Evolutionary conservation across 352 stramenopile species (phyloP).

Genomic region (Globisporangium barbulae): DNA sequence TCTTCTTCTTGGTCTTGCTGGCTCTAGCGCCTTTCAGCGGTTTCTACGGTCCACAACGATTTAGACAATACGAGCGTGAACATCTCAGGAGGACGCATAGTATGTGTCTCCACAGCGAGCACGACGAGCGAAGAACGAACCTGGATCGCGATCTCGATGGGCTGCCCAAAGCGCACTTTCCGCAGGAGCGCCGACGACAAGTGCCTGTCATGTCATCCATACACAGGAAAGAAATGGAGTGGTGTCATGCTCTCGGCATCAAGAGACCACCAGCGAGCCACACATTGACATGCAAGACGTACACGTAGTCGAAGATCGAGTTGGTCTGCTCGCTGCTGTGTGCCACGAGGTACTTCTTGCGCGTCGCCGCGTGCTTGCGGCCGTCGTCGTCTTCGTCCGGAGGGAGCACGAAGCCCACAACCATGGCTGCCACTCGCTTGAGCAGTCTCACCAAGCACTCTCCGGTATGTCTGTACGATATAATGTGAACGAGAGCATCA

Average conservation of each 20-base stretch:
- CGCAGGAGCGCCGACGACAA: conserved; percentile 48
- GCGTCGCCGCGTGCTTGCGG: background rate
- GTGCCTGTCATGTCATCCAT: conserved; percentile 21
- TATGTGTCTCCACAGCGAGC: background rate
- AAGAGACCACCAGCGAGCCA: too few species aligned
- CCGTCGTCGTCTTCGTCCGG: conserved; percentile 6
- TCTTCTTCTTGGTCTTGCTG: background rate
- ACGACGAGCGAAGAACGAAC: conserved; percentile 12
- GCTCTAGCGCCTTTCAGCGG: background rate
- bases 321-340: conserved; percentile 24
- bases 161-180: conserved; percentile 59
- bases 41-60: background rate
- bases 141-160: conserved; percentile 39
- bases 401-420: conserved; percentile 10
- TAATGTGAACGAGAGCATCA: background rate
- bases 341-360: conserved; percentile 31
- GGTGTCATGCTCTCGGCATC: too few species aligned
- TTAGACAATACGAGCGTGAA: background rate
- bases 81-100: background rate
- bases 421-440: background rate
- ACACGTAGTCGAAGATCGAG: conserved; percentile 74
- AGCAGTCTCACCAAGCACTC: background rate
- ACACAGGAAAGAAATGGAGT: too few species aligned
- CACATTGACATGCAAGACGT: conserved; percentile 7
- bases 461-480: background rate